Conservation (phyloP, 2,329 filamentous ascomycete genomes). For the Neofusicoccum parvum region DNA sequence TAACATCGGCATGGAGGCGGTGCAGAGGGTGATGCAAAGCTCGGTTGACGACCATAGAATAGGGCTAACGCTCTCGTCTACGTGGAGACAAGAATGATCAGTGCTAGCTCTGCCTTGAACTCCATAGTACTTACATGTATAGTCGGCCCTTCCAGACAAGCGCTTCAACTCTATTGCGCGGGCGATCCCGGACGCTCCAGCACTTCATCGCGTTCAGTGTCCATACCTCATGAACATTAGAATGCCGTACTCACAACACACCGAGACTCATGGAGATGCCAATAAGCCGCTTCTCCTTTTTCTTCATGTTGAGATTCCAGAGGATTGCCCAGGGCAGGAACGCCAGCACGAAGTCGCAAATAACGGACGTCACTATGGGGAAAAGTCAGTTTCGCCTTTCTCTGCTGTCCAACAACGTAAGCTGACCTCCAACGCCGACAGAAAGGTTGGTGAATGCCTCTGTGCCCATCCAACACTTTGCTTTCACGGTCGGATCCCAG, state of each 20-base stretch:
- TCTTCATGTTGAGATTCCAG: conserved; percentile 38
- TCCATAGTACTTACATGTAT: conserved; percentile 27
- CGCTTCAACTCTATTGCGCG: conserved; percentile 34
- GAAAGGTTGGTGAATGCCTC: conserved; percentile 26
- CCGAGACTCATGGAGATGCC: conserved; percentile 35
- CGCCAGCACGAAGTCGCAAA: conserved; percentile 40
- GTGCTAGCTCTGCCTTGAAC: not conserved
- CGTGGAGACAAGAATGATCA: not conserved
- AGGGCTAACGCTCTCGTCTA: conserved; percentile 33
- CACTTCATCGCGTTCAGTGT: conserved; percentile 21
- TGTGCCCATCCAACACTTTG: conserved; percentile 30
- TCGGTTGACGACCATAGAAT: conserved; percentile 40
- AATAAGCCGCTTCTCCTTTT: conserved; percentile 37
- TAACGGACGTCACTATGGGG: conserved; percentile 35
- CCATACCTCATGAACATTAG: no score
- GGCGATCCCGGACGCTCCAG: conserved; percentile 35
- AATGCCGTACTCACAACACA: conserved; percentile 28
- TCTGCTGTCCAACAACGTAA: not conserved
- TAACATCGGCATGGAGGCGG: conserved; percentile 54
- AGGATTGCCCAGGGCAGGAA: conserved; percentile 38
- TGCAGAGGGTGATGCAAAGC: conserved; percentile 52
- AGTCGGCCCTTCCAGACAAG: conserved; percentile 33
- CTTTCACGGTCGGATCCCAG: conserved; percentile 31
- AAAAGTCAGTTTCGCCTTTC: not conserved
- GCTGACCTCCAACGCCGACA: conserved; percentile 8